Evolutionary conservation across 352 stramenopile species (phyloP).

Genomic region (Globisporangium splendens): DNA sequence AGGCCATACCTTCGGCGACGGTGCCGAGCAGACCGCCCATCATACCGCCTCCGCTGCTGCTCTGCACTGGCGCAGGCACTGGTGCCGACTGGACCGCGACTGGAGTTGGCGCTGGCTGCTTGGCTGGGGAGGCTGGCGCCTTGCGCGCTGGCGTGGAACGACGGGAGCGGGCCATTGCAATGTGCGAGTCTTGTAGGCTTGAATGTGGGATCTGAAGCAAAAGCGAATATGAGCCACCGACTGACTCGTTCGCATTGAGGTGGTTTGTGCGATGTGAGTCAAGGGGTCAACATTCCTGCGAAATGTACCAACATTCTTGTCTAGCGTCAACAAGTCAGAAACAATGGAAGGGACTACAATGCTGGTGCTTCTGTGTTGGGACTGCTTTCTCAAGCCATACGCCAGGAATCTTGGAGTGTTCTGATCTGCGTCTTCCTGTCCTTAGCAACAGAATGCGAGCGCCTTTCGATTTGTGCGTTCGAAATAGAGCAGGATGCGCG

Average conservation of each 20-base stretch:
- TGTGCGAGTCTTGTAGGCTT: constrained; percentile 8
- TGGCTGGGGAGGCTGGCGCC: constrained; percentile 21
- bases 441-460: background rate
- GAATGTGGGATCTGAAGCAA: constrained; percentile 1
- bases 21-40: constrained; percentile 92
- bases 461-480: too few relatives aligned
- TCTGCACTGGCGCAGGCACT: constrained; percentile 22
- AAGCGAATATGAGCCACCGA: constrained; percentile 11
- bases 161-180: constrained; percentile 63
- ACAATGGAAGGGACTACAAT: background rate
- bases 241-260: background rate
- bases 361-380: too few relatives aligned
- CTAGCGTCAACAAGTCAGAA: background rate
- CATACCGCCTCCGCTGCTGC: constrained; percentile 61
- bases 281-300: constrained; percentile 7
- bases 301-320: constrained; percentile 8
- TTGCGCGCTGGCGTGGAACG: constrained; percentile 57
- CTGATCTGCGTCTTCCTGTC: too few relatives aligned
- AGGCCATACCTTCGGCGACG: constrained; percentile 96
- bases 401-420: too few relatives aligned
- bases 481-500: too few relatives aligned
- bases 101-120: constrained; percentile 27
- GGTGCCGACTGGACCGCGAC: constrained; percentile 27
- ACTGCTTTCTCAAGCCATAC: too few relatives aligned
- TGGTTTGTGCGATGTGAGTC: background rate